A percentile compares a stretch with the other conserved stretches of the same genome.
Conservation (phyloP, 352 stramenopile genomes). For the Thalassiosira exigua region DNA sequence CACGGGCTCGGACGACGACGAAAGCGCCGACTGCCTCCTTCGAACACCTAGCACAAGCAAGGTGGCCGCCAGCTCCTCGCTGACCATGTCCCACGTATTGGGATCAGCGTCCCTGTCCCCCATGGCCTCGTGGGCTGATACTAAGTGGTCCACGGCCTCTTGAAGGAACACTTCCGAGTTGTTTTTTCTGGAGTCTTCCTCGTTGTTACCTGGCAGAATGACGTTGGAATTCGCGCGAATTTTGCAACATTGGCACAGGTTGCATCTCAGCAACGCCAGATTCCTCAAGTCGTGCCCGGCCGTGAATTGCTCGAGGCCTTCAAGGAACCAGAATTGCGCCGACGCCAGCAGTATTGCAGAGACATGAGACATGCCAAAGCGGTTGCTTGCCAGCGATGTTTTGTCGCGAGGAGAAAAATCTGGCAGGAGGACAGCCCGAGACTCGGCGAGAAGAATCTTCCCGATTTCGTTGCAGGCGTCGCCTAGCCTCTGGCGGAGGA, state of each 20-base stretch:
- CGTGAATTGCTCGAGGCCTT: constrained; percentile 73
- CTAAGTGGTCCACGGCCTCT: constrained; percentile 72
- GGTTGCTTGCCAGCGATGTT: not conserved
- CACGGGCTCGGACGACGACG: constrained; percentile 58
- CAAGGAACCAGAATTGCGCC: constrained; percentile 80
- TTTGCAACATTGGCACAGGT: constrained; percentile 82
- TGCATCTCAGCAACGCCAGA: constrained; percentile 75
- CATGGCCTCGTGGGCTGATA: constrained; percentile 72
- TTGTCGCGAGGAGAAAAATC: constrained; percentile 19
- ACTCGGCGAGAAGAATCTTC: constrained; percentile 73
- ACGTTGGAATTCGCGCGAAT: constrained; percentile 70
- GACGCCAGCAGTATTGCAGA: constrained; percentile 70
- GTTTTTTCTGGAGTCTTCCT: constrained; percentile 17
- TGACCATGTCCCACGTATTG: constrained; percentile 84
- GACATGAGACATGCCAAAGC: constrained; percentile 43
- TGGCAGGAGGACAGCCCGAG: constrained; percentile 47
- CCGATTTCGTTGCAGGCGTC: constrained; percentile 84
- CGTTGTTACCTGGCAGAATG: constrained; percentile 36
- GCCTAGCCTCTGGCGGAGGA: constrained; percentile 74
- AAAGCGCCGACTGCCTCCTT: constrained; percentile 68
- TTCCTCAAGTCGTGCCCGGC: constrained; percentile 70
- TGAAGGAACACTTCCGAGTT: constrained; percentile 71
- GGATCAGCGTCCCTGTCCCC: constrained; percentile 71
- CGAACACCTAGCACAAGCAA: constrained; percentile 80
- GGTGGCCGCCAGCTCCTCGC: constrained; percentile 74